Conservation (phyloP, 192 early-diverging fungal species). For the Lobosporangium transversale region DNA sequence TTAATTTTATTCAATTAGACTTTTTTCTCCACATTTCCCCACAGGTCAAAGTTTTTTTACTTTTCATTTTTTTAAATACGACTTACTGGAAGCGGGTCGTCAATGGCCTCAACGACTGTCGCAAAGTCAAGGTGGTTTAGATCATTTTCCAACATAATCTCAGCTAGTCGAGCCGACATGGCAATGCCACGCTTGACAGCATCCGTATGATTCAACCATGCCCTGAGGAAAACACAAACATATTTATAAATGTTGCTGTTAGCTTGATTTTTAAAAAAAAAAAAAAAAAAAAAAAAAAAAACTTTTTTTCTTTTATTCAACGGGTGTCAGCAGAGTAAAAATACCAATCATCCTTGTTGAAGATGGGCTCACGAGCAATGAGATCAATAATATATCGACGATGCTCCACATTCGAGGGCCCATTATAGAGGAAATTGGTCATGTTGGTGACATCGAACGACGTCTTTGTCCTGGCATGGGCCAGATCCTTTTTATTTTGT, state of each 20-base stretch:
- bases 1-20: too few species aligned
- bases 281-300: too few species aligned
- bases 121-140: constrained; percentile 46
- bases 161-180: constrained; percentile 46
- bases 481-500: constrained; percentile 55
- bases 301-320: background rate
- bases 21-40: too few species aligned
- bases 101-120: constrained; percentile 27
- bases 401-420: constrained; percentile 47
- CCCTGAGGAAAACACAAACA: too few species aligned
- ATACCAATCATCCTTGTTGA: constrained; percentile 50
- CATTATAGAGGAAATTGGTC: constrained; percentile 83
- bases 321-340: background rate
- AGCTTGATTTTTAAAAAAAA: too few species aligned
- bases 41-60: too few species aligned
- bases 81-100: constrained; percentile 42
- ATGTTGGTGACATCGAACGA: constrained; percentile 77
- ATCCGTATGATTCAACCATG: constrained; percentile 46
- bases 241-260: too few species aligned
- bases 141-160: constrained; percentile 50
- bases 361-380: constrained; percentile 42
- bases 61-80: too few species aligned
- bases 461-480: constrained; percentile 72
- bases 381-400: constrained; percentile 45
- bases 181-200: constrained; percentile 50